Evolutionary conservation across 805 yeast genomes (phyloP), one percentile per base, ranked within the genome.

Genomic region (Komagataella mondaviorum): DNA sequence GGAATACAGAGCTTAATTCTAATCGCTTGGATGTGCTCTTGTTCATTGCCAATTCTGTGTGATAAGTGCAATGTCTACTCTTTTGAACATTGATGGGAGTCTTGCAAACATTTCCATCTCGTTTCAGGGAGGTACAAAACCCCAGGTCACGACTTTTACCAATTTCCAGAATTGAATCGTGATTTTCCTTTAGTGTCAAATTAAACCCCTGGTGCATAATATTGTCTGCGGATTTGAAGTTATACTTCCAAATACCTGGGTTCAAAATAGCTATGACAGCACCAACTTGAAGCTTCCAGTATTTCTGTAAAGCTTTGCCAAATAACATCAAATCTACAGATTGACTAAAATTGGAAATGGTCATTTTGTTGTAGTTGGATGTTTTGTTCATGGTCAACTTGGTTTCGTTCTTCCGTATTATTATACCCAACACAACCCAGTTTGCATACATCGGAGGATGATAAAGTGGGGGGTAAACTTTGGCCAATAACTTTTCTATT

Each of bases 341-440:
- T 50, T 74, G 75, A 50, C 71, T 71, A 58, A 89, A 83, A 60
- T 86, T 85, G 0, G 95, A 85, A 2, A 91, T 58, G 1, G 77
- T 74, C 18, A 89, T 52, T 52, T 76, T 76, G 56, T 86, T 67
- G 59, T 71, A 90, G 59, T 81, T 83, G 12, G 71, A 66, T 24
- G 56, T 58, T 47, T 61, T 62, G 23, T 66, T 60, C 12, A 71
- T 55, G 0, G 86, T 69, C 3, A 67, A 63, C 55, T 73, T 71
- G 3, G 83, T 72, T 6, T 71, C 77, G 4, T 80, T 68, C 59
- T 88, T 88, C 18, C 62, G 59, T 4, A 79, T 68, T 0, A 90
- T 69, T 2, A 86, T 71, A 1, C 95, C 97, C n/a, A 83, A 59
- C 1, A 81, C 75, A n/a, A 83, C 82, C 85, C 88, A 89, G 60